Percentiles rank a stretch among this genome's conserved stretches.
These are phyloP conservation scores for Flaveria linearis DNA, from an alignment of 129 eudicot species.

Conservation along the genomic window DNA sequence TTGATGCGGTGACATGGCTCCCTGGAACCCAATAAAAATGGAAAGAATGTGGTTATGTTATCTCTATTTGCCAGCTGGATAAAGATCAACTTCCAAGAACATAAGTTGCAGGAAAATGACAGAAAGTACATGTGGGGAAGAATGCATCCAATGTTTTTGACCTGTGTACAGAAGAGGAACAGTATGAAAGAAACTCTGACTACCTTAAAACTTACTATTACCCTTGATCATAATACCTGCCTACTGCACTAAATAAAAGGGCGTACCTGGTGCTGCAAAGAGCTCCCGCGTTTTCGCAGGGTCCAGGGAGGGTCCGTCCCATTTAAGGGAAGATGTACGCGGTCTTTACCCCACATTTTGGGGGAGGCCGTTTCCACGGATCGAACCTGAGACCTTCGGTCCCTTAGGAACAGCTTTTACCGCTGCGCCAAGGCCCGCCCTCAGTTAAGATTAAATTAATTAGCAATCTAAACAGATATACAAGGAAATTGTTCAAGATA, in stretches of 20 bases:
- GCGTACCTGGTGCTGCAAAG: no score
- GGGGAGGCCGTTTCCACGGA: no score
- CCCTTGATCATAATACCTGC: not conserved
- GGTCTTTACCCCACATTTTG: no score
- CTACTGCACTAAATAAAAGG: not conserved
- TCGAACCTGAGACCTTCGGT: no score
- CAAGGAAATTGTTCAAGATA: slow-evolving; percentile 2
- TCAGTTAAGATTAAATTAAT: not conserved
- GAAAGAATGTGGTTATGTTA: slow-evolving; percentile 1
- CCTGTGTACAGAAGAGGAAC: slow-evolving; percentile 7
- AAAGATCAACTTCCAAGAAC: not conserved
- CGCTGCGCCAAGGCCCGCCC: no score
- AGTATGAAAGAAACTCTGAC: not conserved
- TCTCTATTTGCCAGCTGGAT: slow-evolving; percentile 12
- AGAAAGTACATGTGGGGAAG: slow-evolving; percentile 5
- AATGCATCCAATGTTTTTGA: not conserved
- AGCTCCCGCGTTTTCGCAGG: no score
- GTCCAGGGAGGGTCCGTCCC: no score
- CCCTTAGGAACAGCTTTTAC: no score
- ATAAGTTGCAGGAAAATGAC: not conserved
- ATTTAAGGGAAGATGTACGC: no score
- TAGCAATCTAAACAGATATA: slow-evolving; percentile 1
- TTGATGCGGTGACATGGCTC: slow-evolving; percentile 2
- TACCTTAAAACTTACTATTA: not conserved
- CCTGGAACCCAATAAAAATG: slow-evolving; percentile 14